Percentiles rank a stretch among this genome's conserved stretches.
These are phyloP conservation scores for Colletotrichum tamarilloi DNA, from an alignment of 2,329 filamentous ascomycete genomes.

Conservation along the genomic window DNA sequence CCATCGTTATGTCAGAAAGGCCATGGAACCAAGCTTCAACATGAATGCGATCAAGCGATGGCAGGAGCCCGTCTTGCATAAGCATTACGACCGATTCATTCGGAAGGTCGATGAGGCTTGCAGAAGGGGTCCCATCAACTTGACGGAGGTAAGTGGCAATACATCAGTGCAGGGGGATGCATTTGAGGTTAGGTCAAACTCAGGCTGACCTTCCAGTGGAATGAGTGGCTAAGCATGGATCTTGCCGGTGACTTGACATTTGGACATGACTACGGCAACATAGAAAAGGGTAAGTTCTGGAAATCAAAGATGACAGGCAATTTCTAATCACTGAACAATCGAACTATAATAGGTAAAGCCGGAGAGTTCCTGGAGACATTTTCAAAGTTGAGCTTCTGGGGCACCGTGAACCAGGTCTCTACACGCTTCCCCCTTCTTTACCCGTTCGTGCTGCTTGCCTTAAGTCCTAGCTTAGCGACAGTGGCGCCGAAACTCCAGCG, in stretches of 20 bases:
- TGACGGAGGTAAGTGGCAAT: neutral
- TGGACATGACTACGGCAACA: slow-evolving; percentile 33
- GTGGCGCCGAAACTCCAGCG: slow-evolving; percentile 1
- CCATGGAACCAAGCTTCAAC: neutral
- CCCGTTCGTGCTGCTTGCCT: neutral
- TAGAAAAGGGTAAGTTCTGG: slow-evolving; percentile 36
- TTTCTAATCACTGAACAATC: neutral
- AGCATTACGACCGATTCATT: neutral
- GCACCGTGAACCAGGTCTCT: slow-evolving; percentile 12
- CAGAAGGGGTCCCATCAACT: neutral
- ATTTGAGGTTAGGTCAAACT: neutral
- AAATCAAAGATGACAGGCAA: no score
- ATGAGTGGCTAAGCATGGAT: slow-evolving; percentile 40
- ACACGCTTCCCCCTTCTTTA: slow-evolving; percentile 8
- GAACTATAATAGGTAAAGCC: neutral
- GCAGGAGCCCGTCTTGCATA: neutral
- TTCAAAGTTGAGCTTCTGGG: slow-evolving; percentile 18
- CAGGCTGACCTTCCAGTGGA: slow-evolving; percentile 21
- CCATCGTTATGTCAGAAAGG: neutral
- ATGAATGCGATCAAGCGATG: neutral
- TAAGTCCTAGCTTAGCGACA: neutral
- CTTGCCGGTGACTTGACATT: slow-evolving; percentile 39
- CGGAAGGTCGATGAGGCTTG: neutral
- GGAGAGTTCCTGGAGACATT: slow-evolving; percentile 11
- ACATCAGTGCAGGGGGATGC: no score